phyloP scores from a whole-genome alignment of 371 early-diverging fungal genomes.

The Massospora cicadina region DNA sequence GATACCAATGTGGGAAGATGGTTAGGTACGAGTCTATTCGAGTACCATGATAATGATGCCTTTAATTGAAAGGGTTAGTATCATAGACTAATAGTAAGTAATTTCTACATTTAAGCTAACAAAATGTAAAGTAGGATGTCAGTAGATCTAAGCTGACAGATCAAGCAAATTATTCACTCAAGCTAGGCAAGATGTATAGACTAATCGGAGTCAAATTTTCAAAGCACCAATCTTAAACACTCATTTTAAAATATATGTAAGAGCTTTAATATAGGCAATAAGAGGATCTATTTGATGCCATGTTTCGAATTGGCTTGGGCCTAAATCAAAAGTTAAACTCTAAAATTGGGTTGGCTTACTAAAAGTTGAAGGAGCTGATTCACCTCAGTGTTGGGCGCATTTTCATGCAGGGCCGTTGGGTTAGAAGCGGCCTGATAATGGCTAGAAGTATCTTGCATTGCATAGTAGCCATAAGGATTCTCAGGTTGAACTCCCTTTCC shows the following conservation, averaged over 20 bases:
- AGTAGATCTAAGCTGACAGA: neutral
- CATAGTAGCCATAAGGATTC: neutral
- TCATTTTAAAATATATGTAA: neutral
- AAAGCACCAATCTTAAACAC: neutral
- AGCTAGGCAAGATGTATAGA: neutral
- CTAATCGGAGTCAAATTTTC: neutral
- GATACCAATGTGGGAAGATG: no score
- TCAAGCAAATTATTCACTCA: neutral
- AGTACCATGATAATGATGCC: no score
- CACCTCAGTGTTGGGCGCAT: neutral
- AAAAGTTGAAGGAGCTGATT: neutral
- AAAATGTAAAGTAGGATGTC: neutral
- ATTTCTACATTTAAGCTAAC: neutral
- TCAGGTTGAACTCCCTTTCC: neutral
- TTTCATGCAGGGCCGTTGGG: neutral
- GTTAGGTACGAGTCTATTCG: no score
- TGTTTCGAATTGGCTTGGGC: neutral
- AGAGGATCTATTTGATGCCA: neutral
- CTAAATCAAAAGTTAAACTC: neutral
- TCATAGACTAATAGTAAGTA: no score
- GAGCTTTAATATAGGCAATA: neutral
- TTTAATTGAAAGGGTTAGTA: no score
- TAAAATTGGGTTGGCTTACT: neutral
- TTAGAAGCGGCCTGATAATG: neutral
- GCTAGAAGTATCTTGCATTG: neutral